These are phyloP conservation scores for Ceriops tagal DNA, from an alignment of 345 rosid genomes.

Conservation along the genomic window DNA sequence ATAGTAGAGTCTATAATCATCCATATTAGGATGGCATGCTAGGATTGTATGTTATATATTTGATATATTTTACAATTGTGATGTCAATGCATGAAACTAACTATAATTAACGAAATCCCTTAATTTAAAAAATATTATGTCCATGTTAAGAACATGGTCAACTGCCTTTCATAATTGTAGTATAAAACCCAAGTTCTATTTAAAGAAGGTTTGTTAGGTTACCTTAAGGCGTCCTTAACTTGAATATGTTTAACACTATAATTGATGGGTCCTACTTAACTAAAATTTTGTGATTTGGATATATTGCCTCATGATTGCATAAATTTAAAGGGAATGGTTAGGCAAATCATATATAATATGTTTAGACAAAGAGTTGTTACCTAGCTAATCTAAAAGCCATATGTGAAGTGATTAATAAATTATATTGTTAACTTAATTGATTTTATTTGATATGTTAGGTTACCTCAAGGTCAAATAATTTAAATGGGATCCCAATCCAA, in stretches of 20 bases:
- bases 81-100: background rate
- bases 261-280: background rate
- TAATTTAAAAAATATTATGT: background rate
- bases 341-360: background rate
- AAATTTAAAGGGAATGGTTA: background rate
- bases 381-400: too few species aligned
- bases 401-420: too few species aligned
- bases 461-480: too few species aligned
- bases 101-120: background rate
- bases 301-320: background rate
- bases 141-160: background rate
- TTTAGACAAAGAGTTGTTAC: background rate
- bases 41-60: background rate
- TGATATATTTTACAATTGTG: background rate
- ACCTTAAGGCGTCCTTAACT: background rate
- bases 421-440: too few species aligned
- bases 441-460: too few species aligned
- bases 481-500: too few species aligned
- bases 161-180: background rate
- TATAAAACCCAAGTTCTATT: background rate
- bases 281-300: background rate
- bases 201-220: rapidly evolving
- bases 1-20: too few species aligned
- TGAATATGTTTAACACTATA: background rate
- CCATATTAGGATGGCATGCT: too few species aligned